phyloP scores from a whole-genome alignment of 495 filamentous ascomycete species.

The Hypoxylon lienhwacheense region DNA sequence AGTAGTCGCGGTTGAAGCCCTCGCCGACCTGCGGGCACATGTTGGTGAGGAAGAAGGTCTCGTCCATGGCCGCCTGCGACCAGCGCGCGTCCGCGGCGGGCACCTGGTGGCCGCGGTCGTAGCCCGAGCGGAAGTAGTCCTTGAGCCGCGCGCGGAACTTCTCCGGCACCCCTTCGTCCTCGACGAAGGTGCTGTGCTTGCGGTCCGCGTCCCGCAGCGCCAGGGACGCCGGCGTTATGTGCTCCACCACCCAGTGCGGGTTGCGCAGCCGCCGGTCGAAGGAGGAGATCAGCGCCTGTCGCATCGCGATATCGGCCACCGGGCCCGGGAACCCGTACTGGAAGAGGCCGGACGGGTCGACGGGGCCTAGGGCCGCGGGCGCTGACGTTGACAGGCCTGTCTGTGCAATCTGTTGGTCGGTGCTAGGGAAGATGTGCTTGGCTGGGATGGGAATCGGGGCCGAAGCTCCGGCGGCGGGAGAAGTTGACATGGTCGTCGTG shows the following conservation, averaged over 20 bases:
- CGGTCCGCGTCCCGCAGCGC: conserved; percentile 75
- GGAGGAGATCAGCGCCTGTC: conserved; percentile 74
- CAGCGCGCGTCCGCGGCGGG: conserved; percentile 96
- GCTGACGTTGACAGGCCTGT: conserved; percentile 36
- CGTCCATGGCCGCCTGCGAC: conserved; percentile 90
- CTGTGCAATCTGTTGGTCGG: conserved; percentile 39
- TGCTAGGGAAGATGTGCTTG: conserved; percentile 41
- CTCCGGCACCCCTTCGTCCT: conserved; percentile 76
- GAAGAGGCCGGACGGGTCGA: conserved; percentile 87
- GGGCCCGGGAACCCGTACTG: conserved; percentile 98
- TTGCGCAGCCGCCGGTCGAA: conserved; percentile 93
- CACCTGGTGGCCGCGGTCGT: conserved; percentile 97
- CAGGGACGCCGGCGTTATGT: conserved; percentile 91
- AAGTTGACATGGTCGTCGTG: conserved; percentile 42
- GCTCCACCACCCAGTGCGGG: conserved; percentile 93
- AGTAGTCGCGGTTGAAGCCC: conserved; percentile 98
- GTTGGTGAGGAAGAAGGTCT: conserved; percentile 87
- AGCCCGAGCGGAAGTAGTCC: conserved; percentile 93
- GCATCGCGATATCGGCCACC: conserved; percentile 74
- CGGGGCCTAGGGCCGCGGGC: conserved; percentile 51
- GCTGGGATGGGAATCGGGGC: conserved; percentile 52
- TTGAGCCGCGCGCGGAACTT: conserved; percentile 86
- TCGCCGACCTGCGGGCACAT: conserved; percentile 98
- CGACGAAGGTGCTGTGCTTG: conserved; percentile 77
- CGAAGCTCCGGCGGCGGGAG: conserved; percentile 38